Percentiles rank a stretch among this genome's conserved stretches.
Evolutionary conservation across 345 rosid species (phyloP).

Genomic region (Syzygium oleosum): DNA sequence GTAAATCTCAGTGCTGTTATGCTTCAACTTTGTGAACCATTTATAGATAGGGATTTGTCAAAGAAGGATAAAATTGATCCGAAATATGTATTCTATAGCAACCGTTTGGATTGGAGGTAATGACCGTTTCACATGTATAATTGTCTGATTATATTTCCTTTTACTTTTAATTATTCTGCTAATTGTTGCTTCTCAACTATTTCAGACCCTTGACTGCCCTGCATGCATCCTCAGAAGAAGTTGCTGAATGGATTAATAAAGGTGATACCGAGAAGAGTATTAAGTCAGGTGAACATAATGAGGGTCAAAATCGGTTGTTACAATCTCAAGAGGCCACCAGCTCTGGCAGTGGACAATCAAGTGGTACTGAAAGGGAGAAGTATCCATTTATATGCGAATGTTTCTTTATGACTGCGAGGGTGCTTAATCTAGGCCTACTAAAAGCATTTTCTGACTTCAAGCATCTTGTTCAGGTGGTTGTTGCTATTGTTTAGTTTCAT

Average conservation of each 20-base stretch:
- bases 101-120: conserved; percentile 80
- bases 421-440: conserved; percentile 84
- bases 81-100: conserved; percentile 56
- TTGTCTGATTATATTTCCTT: neutral
- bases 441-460: conserved; percentile 97
- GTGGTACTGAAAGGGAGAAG: conserved; percentile 25
- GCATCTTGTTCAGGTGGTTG: conserved; percentile 86
- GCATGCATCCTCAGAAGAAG: conserved; percentile 92
- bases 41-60: conserved; percentile 67
- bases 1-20: conserved; percentile 91
- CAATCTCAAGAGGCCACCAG: conserved; percentile 76
- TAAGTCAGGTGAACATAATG: conserved; percentile 19
- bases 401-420: conserved; percentile 99
- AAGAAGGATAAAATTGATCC: conserved; percentile 90
- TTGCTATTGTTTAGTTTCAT: neutral
- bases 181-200: conserved; percentile 5
- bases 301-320: conserved; percentile 44
- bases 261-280: conserved; percentile 21
- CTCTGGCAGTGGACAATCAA: conserved; percentile 42
- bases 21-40: conserved; percentile 92
- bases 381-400: conserved; percentile 85
- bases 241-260: conserved; percentile 66
- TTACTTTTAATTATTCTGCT: conserved; percentile 2
- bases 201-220: conserved; percentile 79
- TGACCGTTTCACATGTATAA: neutral